A percentile compares a stretch with the other conserved stretches of the same genome.
Conservation (phyloP, 257 asterid genomes). For the Solanum ossicruentum region DNA sequence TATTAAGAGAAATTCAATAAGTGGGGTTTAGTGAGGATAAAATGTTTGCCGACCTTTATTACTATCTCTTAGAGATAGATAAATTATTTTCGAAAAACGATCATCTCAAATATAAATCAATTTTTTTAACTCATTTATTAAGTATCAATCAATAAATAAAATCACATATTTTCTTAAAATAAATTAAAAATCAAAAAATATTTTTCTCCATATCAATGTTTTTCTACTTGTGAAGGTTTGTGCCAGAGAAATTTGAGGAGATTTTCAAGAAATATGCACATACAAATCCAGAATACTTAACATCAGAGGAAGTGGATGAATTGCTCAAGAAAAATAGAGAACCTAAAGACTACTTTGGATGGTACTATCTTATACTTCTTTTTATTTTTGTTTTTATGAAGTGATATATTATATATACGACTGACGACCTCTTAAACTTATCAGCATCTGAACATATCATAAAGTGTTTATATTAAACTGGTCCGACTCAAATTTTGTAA, state of each 20-base stretch:
- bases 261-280: background rate
- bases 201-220: background rate
- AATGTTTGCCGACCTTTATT: no score
- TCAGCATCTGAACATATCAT: fast-evolving
- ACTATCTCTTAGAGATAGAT: no score
- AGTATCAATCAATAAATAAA: no score
- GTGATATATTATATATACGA: background rate
- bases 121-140: no score
- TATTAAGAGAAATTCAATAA: no score
- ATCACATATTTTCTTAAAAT: no score
- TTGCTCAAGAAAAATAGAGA: background rate
- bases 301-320: background rate
- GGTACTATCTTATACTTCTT: background rate
- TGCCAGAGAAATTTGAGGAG: background rate
- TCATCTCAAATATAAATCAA: no score
- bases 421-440: fast-evolving
- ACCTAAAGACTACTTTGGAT: conserved; percentile 1
- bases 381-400: background rate
- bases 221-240: background rate
- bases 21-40: no score
- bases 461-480: background rate
- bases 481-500: background rate
- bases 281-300: background rate
- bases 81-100: no score
- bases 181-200: background rate